These are phyloP conservation scores for Candida frijolesensis DNA, from an alignment of 1,139 yeast species.

Conservation along the genomic window DNA sequence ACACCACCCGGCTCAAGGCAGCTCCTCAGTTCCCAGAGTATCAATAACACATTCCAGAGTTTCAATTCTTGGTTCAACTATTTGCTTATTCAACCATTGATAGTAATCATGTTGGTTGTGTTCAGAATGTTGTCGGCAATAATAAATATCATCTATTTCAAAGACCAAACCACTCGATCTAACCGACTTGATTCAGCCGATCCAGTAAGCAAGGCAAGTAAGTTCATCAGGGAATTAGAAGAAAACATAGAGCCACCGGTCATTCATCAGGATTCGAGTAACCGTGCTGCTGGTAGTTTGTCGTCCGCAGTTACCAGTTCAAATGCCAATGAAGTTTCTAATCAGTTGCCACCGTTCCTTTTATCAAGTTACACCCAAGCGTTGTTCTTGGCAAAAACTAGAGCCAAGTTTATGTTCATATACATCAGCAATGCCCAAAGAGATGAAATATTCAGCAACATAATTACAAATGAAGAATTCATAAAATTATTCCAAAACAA, in stretches of 20 bases:
- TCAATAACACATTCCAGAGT: conserved; percentile 8
- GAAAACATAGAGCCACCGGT: conserved; percentile 30
- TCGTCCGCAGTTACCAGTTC: background rate
- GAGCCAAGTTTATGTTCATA: conserved; percentile 71
- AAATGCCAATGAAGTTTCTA: background rate
- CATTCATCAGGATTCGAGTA: background rate
- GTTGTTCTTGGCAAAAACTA: conserved; percentile 61
- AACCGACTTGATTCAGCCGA: conserved; percentile 17
- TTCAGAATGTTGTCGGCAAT: conserved; percentile 29
- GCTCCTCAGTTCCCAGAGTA: conserved; percentile 17
- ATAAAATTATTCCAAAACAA: conserved; percentile 49
- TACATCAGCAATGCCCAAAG: conserved; percentile 75
- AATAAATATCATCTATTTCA: conserved; percentile 30
- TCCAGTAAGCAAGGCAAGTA: conserved; percentile 38
- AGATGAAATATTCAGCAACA: conserved; percentile 57
- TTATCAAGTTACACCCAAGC: conserved; percentile 83
- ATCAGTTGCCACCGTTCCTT: conserved; percentile 49
- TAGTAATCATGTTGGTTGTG: conserved; percentile 25
- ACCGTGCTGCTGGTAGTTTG: background rate
- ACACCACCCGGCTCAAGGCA: conserved; percentile 9
- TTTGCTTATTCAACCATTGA: conserved; percentile 32
- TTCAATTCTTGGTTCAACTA: conserved; percentile 19
- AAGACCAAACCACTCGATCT: conserved; percentile 17
- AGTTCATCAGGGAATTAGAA: conserved; percentile 38
- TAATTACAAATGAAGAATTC: conserved; percentile 58